Evolutionary conservation across 495 filamentous ascomycete genomes (phyloP).

Genomic region (Tetracladium marchalianum): DNA sequence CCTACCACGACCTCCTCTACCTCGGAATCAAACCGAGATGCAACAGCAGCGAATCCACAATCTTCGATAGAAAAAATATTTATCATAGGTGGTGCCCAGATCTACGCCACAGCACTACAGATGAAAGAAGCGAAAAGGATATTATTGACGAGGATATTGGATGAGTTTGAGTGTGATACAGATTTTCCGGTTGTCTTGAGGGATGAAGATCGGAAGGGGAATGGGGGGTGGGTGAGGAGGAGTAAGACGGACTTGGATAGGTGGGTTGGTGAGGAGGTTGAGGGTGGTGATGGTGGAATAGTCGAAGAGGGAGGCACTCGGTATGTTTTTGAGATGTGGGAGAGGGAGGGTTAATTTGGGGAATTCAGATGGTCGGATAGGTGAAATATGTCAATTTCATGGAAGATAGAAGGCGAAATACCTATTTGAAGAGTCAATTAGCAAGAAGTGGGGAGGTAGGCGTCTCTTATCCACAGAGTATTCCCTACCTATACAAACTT

Average conservation of each 20-base stretch:
- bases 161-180: conserved; percentile 79
- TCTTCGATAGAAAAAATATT: conserved; percentile 38
- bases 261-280: conserved; percentile 50
- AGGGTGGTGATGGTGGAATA: conserved; percentile 22
- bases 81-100: conserved; percentile 82
- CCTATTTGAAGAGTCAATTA: no score
- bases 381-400: neutral
- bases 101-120: conserved; percentile 62
- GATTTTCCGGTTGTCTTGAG: conserved; percentile 61
- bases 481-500: no score
- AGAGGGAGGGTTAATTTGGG: conserved; percentile 3
- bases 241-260: conserved; percentile 38
- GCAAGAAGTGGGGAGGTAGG: no score
- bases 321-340: conserved; percentile 61
- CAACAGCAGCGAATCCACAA: neutral
- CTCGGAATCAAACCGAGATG: no score
- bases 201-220: conserved; percentile 17
- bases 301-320: conserved; percentile 45
- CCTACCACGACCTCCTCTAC: conserved; percentile 1
- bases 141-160: conserved; percentile 51
- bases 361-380: no score
- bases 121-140: conserved; percentile 39
- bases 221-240: conserved; percentile 38
- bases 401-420: no score
- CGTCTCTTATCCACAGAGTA: no score